Evolutionary conservation across 2,329 filamentous ascomycete genomes (phyloP).

Genomic region (Alternaria metachromatica): DNA sequence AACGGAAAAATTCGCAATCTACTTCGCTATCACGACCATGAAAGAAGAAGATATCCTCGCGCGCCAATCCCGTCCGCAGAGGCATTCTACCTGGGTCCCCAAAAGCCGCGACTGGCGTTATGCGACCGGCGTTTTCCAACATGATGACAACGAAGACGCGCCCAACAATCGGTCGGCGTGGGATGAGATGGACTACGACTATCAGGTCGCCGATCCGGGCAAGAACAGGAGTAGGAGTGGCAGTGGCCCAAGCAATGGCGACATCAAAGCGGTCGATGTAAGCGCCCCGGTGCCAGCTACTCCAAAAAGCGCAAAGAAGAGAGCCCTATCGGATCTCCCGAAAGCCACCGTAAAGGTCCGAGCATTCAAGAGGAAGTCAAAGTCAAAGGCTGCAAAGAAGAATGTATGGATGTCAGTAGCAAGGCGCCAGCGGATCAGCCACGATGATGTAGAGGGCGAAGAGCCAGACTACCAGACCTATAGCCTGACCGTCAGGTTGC

Average conservation of each 20-base stretch:
- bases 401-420: slow-evolving; percentile 7
- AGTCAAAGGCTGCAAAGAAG: background rate
- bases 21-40: background rate
- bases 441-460: background rate
- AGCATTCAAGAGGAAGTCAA: background rate
- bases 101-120: slow-evolving; percentile 26
- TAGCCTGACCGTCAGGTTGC: slow-evolving; percentile 14
- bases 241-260: background rate
- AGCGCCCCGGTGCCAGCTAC: background rate
- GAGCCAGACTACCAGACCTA: slow-evolving; percentile 1
- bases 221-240: background rate
- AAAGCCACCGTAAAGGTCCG: background rate
- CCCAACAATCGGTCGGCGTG: slow-evolving; percentile 16
- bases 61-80: slow-evolving; percentile 23
- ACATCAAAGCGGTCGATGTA: background rate
- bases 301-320: background rate
- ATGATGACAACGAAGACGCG: slow-evolving; percentile 17
- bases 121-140: slow-evolving; percentile 16
- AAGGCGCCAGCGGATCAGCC: background rate
- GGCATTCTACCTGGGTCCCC: slow-evolving; percentile 16
- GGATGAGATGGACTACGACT: slow-evolving; percentile 22
- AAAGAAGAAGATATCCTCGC: slow-evolving; percentile 20
- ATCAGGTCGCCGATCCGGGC: background rate
- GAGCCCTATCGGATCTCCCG: background rate
- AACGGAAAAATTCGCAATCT: background rate